A percentile compares a stretch with the other conserved stretches of the same genome.
Conservation (phyloP, 257 asterid species). For the Solanum pinnatisectum region DNA sequence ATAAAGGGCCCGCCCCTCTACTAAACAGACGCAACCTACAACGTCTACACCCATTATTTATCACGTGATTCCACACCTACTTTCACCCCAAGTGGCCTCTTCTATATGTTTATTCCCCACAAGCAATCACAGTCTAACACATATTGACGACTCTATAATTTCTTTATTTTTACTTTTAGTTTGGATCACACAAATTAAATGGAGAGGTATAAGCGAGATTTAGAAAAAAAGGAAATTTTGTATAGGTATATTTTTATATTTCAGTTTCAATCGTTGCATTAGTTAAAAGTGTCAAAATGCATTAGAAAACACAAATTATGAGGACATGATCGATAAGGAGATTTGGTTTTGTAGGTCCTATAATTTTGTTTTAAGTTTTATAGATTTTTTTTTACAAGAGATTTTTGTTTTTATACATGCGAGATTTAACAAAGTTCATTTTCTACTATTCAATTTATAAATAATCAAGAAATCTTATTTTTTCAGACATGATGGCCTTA, state of each 20-base stretch:
- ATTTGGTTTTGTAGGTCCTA: not conserved
- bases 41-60: not conserved
- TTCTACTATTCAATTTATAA: not conserved
- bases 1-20: not conserved
- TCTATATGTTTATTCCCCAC: not conserved
- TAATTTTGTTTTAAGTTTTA: no score
- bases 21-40: not conserved
- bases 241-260: no score
- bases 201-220: not conserved
- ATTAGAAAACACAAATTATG: not conserved
- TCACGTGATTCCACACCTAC: constrained; percentile 17
- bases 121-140: not conserved
- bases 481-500: no score
- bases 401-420: no score
- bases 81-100: not conserved
- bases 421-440: no score
- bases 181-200: not conserved
- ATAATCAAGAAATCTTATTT: no score
- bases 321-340: not conserved
- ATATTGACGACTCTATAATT: not conserved
- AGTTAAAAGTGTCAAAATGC: not conserved
- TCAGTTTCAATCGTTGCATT: no score
- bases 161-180: not conserved
- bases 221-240: no score
- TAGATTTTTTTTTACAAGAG: no score